Base-by-base conservation (phyloP, 768 basidiomycete species). In the Austroboletus festivus region DNA sequence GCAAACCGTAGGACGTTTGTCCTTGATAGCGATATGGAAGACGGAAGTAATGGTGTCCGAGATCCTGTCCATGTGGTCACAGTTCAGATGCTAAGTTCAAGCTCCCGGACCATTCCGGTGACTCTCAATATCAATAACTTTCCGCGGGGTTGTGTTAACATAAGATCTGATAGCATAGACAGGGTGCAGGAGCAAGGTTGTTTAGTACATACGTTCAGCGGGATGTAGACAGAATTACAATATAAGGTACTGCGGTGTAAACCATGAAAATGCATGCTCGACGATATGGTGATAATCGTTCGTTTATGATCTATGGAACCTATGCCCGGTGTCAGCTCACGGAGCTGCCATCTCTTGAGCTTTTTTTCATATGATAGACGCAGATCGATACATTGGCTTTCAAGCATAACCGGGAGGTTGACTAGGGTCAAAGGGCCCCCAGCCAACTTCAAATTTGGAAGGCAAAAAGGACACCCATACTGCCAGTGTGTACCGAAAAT, bases 341-440 rank as follows among this genome's bases (percentile, higher is more conserved):
- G 55, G 30, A 53, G 56, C 64, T 47, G 56, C 44, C 52, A 64
- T 47, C 44, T 42, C 51, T 31, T 67, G 41, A 20, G 7, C 12
- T 19, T n/a, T 34, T 19, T 28, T 34, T 21, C 60, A 51, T 44
- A 69, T 69, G 18, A 21, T 54, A 13, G 12, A 28, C 21, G 68
- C 68, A 10, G 71, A 55, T 43, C 68, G 64, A 54, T 68, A 71
- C 70, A 71, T 70, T 9, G 68, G 71, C 57, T 71, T 70, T 47
- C 68, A 67, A 16, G 68, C 69, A 21, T 70, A 70, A n/a, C 39
- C 1, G 6, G 57, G 53, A 18, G 48, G 38, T 0, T 21, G 31
- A 11, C 15, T 37, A 6, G n/a, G 18, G n/a, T 16, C 26, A 6
- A 28, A 21, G 47, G 4, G 15, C 19, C 35, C 11, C 12, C 46